phyloP scores from a whole-genome alignment of 768 basidiomycete genomes.

The Butyriboletus loyo region DNA sequence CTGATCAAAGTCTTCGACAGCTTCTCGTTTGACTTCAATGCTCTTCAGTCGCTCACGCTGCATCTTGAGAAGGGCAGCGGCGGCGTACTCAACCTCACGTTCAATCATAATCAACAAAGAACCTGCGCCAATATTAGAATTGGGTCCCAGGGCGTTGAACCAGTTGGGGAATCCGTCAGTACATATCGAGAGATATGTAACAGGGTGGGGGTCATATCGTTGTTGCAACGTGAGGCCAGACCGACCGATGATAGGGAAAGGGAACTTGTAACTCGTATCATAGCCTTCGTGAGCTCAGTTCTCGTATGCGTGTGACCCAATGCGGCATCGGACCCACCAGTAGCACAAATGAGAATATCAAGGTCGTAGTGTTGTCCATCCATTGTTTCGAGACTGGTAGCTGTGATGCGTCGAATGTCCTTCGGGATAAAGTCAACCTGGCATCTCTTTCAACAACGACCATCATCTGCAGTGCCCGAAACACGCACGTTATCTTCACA shows the following conservation, averaged over 20 bases:
- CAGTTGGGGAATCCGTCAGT: slow-evolving; percentile 69
- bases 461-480: neutral
- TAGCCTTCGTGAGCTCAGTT: slow-evolving; percentile 24
- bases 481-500: slow-evolving; percentile 51
- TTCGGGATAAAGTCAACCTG: slow-evolving; percentile 47
- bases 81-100: slow-evolving; percentile 54
- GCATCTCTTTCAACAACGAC: neutral
- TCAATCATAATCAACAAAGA: slow-evolving; percentile 56
- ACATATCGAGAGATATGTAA: slow-evolving; percentile 55
- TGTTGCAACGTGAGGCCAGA: slow-evolving; percentile 49
- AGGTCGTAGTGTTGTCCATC: slow-evolving; percentile 55
- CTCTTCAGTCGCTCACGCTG: slow-evolving; percentile 61
- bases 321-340: slow-evolving; percentile 32
- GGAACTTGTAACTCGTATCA: slow-evolving; percentile 46
- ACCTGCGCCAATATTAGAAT: slow-evolving; percentile 52
- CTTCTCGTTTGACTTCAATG: slow-evolving; percentile 56
- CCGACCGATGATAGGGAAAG: slow-evolving; percentile 54
- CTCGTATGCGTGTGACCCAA: neutral
- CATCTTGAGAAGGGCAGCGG: slow-evolving; percentile 54
- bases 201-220: slow-evolving; percentile 53
- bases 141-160: slow-evolving; percentile 58
- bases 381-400: slow-evolving; percentile 51
- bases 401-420: slow-evolving; percentile 47
- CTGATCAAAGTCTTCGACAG: slow-evolving; percentile 59
- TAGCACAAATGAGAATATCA: slow-evolving; percentile 63